phyloP scores from a whole-genome alignment of 331 rosid genomes.

The Ulmus americana region DNA sequence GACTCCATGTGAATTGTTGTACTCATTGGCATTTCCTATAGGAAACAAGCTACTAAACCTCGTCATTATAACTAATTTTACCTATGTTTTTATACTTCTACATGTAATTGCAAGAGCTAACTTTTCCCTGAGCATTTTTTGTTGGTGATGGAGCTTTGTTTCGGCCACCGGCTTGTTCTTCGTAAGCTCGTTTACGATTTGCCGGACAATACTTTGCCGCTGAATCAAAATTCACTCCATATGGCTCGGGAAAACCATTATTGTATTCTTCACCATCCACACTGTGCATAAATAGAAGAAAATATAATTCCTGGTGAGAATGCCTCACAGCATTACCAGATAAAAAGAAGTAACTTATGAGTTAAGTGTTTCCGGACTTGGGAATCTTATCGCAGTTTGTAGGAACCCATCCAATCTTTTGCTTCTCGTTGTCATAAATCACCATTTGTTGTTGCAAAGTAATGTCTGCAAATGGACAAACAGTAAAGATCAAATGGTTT shows the following conservation, averaged over 20 bases:
- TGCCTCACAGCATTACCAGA: constrained; percentile 10
- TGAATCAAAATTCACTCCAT: constrained; percentile 32
- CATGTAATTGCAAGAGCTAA: neutral
- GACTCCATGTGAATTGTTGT: neutral
- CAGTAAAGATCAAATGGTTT: neutral
- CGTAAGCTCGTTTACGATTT: constrained; percentile 2
- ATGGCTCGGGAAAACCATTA: constrained; percentile 28
- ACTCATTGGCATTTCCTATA: constrained; percentile 1
- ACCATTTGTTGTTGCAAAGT: constrained; percentile 49
- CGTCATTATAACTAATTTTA: neutral
- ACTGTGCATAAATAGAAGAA: constrained; percentile 37
- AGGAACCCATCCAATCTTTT: constrained; percentile 55
- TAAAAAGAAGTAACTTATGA: constrained; percentile 11
- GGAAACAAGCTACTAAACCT: neutral
- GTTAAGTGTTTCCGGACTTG: constrained; percentile 21
- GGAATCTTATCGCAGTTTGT: constrained; percentile 38
- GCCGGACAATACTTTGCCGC: constrained; percentile 30
- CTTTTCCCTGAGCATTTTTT: neutral
- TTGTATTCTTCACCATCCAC: constrained; percentile 31
- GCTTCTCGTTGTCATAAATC: constrained; percentile 61
- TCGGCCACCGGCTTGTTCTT: constrained; percentile 5
- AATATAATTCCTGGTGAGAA: constrained; percentile 27
- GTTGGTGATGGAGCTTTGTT: constrained; percentile 8
- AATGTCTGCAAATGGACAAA: constrained; percentile 35
- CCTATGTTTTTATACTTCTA: neutral